Evolutionary conservation across 2,329 filamentous ascomycete species (phyloP).

Genomic region (Hyphodiscus sp.): DNA sequence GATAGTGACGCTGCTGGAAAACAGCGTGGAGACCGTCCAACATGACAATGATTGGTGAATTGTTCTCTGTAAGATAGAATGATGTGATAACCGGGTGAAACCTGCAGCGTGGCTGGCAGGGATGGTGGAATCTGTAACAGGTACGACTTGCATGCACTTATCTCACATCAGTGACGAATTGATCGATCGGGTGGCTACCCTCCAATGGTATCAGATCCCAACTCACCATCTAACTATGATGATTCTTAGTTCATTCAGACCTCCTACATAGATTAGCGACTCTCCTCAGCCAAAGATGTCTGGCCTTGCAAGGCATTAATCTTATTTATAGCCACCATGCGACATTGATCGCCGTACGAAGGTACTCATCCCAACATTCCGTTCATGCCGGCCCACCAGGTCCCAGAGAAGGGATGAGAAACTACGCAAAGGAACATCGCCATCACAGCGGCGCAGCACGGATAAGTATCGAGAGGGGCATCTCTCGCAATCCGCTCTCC

Average conservation of each 20-base stretch:
- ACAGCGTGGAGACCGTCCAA: slow-evolving; percentile 8
- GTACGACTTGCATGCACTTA: slow-evolving; percentile 6
- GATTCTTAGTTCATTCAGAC: background rate
- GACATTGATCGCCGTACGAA: background rate
- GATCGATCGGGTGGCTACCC: slow-evolving; percentile 1
- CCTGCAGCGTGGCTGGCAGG: background rate
- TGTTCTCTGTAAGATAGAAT: background rate
- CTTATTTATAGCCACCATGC: background rate
- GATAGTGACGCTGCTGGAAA: slow-evolving; percentile 4
- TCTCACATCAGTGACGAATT: slow-evolving; percentile 3
- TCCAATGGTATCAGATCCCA: slow-evolving; percentile 1
- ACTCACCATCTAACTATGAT: background rate
- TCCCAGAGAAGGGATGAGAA: background rate
- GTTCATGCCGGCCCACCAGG: background rate
- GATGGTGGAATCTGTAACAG: slow-evolving; percentile 8
- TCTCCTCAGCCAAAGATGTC: background rate
- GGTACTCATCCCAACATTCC: background rate
- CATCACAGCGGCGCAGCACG: background rate
- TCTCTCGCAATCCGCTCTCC: background rate
- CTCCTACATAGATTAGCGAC: no score
- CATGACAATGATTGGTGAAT: background rate
- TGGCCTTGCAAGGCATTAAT: background rate
- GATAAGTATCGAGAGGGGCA: background rate
- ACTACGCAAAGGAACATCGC: background rate
- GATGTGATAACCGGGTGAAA: slow-evolving; percentile 1